A percentile compares a stretch with the other conserved stretches of the same genome.
Conservation (phyloP, 106 monocot species). For the Dendrobium officinale region DNA sequence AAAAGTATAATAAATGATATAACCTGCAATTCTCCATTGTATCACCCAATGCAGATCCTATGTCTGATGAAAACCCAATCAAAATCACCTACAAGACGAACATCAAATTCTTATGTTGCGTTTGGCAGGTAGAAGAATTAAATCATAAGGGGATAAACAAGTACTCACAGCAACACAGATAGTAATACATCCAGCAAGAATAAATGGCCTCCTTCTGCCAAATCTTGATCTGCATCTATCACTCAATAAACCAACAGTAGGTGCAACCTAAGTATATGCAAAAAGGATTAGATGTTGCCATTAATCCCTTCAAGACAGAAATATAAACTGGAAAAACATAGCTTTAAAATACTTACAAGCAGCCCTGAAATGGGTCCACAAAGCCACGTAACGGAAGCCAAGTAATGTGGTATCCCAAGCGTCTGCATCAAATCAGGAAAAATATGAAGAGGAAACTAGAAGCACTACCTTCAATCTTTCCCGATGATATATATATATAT, state of each 20-base stretch:
- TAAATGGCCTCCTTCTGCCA: slow-evolving; percentile 78
- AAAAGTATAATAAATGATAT: neutral
- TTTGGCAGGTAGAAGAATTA: neutral
- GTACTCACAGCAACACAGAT: slow-evolving; percentile 59
- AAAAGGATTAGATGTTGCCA: neutral
- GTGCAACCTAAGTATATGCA: slow-evolving; percentile 51
- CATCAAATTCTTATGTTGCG: neutral
- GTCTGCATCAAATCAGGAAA: slow-evolving; percentile 23
- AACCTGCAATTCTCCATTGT: slow-evolving; percentile 25
- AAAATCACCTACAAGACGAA: slow-evolving; percentile 39
- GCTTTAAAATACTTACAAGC: slow-evolving; percentile 26
- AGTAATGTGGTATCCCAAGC: slow-evolving; percentile 49
- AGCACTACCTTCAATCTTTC: neutral
- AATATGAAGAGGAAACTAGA: neutral
- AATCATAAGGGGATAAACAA: neutral
- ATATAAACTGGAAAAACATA: neutral
- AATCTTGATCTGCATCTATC: slow-evolving; percentile 54
- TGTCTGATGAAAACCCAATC: slow-evolving; percentile 79
- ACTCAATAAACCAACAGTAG: slow-evolving; percentile 74
- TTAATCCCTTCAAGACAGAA: neutral
- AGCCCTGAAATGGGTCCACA: slow-evolving; percentile 59
- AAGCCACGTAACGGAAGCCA: slow-evolving; percentile 61
- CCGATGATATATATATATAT: too few relatives aligned
- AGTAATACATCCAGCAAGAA: slow-evolving; percentile 51
- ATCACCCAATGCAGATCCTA: slow-evolving; percentile 24